These are phyloP conservation scores for Ustilago cynodontis DNA, from an alignment of 1,284 basidiomycete genomes.

Conservation along the genomic window DNA sequence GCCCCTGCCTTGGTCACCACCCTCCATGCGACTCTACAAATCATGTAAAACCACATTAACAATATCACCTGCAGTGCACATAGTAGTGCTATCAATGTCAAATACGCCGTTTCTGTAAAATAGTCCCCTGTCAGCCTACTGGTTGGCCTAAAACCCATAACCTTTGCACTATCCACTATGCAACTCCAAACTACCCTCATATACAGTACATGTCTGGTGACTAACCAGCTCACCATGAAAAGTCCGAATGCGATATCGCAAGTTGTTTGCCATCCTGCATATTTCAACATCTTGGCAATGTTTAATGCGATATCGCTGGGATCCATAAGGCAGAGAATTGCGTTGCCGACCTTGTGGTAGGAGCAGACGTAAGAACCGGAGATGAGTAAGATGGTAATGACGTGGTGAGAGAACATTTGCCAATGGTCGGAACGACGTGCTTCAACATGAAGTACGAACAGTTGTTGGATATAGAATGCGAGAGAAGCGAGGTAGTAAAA, in stretches of 20 bases:
- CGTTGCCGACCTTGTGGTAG: conserved; percentile 86
- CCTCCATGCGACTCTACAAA: conserved; percentile 82
- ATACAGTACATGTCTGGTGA: conserved; percentile 65
- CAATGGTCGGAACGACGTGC: conserved; percentile 89
- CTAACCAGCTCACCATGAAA: conserved; percentile 72
- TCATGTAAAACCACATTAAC: conserved; percentile 86
- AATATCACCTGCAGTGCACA: conserved; percentile 76
- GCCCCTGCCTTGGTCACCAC: conserved; percentile 84
- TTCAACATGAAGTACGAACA: conserved; percentile 91
- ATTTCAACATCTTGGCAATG: conserved; percentile 89
- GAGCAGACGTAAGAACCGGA: conserved; percentile 82
- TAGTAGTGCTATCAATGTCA: conserved; percentile 48
- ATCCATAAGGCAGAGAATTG: conserved; percentile 93
- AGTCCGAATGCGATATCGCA: conserved; percentile 83
- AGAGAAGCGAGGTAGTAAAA: conserved; percentile 80
- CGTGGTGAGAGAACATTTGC: conserved; percentile 96
- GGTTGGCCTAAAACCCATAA: conserved; percentile 33
- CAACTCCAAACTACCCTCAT: conserved; percentile 57
- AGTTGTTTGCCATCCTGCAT: conserved; percentile 78
- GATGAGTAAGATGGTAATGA: conserved; percentile 87
- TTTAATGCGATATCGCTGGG: conserved; percentile 90
- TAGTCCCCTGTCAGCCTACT: conserved; percentile 25
- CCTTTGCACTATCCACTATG: conserved; percentile 34
- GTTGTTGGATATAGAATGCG: conserved; percentile 93
- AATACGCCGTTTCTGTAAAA: conserved; percentile 26